Evolutionary conservation across 495 filamentous ascomycete species (phyloP).

Genomic region (Hamigera avellanea): DNA sequence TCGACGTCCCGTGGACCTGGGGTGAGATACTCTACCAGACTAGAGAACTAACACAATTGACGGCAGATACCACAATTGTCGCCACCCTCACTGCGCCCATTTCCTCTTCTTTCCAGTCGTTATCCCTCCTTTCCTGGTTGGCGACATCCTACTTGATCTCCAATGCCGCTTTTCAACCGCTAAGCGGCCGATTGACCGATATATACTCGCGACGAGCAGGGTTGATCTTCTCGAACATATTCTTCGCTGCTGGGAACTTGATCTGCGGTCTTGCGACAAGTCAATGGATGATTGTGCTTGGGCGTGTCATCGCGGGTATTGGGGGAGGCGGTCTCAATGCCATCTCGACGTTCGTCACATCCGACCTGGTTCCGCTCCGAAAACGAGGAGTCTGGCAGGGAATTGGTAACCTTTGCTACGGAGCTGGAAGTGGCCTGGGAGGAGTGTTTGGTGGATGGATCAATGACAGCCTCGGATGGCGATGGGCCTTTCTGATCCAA

Average conservation of each 20-base stretch:
- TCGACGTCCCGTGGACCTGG: too few species aligned
- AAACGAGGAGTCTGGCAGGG: slow-evolving; percentile 79
- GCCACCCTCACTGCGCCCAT: slow-evolving; percentile 81
- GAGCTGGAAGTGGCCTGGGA: slow-evolving; percentile 53
- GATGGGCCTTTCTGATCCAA: slow-evolving; percentile 69
- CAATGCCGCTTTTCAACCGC: slow-evolving; percentile 77
- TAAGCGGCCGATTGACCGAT: slow-evolving; percentile 78
- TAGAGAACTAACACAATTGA: not conserved
- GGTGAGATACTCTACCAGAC: not conserved
- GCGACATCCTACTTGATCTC: slow-evolving; percentile 84
- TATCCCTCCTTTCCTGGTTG: slow-evolving; percentile 82
- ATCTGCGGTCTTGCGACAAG: slow-evolving; percentile 70
- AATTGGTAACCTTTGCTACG: slow-evolving; percentile 68
- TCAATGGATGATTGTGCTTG: slow-evolving; percentile 64
- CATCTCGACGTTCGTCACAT: slow-evolving; percentile 71
- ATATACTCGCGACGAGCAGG: slow-evolving; percentile 74
- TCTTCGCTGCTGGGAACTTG: slow-evolving; percentile 73
- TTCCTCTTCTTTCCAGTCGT: slow-evolving; percentile 70
- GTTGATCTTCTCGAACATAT: slow-evolving; percentile 63
- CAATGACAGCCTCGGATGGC: slow-evolving; percentile 68
- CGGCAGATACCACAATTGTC: slow-evolving; percentile 64
- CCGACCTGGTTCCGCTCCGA: slow-evolving; percentile 73
- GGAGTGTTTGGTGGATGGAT: slow-evolving; percentile 66
- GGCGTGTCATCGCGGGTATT: slow-evolving; percentile 71
- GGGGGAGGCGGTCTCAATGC: slow-evolving; percentile 77